These are phyloP conservation scores for Buddleja alternifolia DNA, from an alignment of 257 asterid species.

Conservation along the genomic window DNA sequence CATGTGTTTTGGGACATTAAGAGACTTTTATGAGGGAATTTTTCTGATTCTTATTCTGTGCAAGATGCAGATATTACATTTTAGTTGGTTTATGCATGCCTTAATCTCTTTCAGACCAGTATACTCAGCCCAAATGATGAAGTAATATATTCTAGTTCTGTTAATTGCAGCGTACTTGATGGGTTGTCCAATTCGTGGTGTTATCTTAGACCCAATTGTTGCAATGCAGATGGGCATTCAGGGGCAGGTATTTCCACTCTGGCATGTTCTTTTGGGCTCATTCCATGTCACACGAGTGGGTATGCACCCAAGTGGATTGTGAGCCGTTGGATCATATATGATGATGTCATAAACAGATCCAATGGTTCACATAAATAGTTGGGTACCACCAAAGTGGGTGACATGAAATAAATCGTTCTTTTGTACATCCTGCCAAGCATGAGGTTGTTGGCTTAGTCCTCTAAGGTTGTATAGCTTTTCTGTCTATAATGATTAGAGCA, in stretches of 20 bases:
- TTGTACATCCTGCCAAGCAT: constrained; percentile 18
- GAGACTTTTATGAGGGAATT: not conserved
- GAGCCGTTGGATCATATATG: too few species aligned
- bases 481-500: not conserved
- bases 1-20: constrained; percentile 19
- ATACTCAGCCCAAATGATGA: constrained; percentile 17
- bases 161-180: constrained; percentile 83
- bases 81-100: constrained; percentile 14
- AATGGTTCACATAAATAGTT: too few species aligned
- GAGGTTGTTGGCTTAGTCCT: constrained; percentile 13
- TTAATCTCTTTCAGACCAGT: not conserved
- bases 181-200: constrained; percentile 98
- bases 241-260: constrained; percentile 76
- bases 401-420: too few species aligned
- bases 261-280: constrained; percentile 19
- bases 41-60: not conserved
- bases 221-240: constrained; percentile 97
- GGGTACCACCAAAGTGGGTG: too few species aligned
- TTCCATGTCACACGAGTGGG: too few species aligned
- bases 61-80: constrained; percentile 4
- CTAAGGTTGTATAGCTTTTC: constrained; percentile 17
- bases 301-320: too few species aligned
- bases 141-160: constrained; percentile 17
- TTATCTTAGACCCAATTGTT: constrained; percentile 82
- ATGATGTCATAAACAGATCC: too few species aligned